phyloP scores from a whole-genome alignment of 2,329 filamentous ascomycete genomes.

The Botrytis squamosa region DNA sequence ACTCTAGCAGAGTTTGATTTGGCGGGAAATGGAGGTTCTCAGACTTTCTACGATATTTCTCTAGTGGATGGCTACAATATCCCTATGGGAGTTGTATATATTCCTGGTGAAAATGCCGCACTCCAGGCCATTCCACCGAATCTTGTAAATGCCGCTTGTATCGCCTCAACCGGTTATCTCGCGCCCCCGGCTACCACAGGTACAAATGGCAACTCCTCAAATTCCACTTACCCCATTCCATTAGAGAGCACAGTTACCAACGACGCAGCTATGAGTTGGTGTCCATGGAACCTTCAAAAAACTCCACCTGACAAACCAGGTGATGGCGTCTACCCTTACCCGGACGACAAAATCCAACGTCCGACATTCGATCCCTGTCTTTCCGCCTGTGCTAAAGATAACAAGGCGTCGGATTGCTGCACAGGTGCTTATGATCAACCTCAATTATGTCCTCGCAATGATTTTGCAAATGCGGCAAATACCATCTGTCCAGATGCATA shows the following conservation, averaged over 20 bases:
- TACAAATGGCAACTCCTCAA: slow-evolving; percentile 54
- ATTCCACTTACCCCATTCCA: slow-evolving; percentile 64
- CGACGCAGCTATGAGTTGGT: slow-evolving; percentile 64
- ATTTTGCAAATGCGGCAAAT: slow-evolving; percentile 71
- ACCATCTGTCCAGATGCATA: slow-evolving; percentile 80
- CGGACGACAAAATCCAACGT: slow-evolving; percentile 68
- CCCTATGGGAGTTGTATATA: slow-evolving; percentile 62
- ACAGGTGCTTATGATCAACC: slow-evolving; percentile 65
- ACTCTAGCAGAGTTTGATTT: slow-evolving; percentile 82
- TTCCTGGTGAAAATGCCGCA: slow-evolving; percentile 59
- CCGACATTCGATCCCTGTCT: slow-evolving; percentile 76
- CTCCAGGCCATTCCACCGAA: slow-evolving; percentile 68
- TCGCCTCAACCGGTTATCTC: slow-evolving; percentile 66
- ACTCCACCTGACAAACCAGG: slow-evolving; percentile 66
- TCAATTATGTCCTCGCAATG: slow-evolving; percentile 61
- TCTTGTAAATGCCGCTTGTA: slow-evolving; percentile 73
- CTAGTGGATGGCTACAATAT: slow-evolving; percentile 84
- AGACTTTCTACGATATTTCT: slow-evolving; percentile 82
- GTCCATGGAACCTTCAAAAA: slow-evolving; percentile 74
- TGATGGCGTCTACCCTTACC: slow-evolving; percentile 78
- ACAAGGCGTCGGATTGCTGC: slow-evolving; percentile 70
- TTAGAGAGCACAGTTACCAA: slow-evolving; percentile 61
- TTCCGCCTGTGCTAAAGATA: slow-evolving; percentile 71
- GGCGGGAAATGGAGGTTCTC: slow-evolving; percentile 58
- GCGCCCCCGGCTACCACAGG: slow-evolving; percentile 54